phyloP scores from a whole-genome alignment of 177 flowering plant species.

The Vitis hybrid region DNA sequence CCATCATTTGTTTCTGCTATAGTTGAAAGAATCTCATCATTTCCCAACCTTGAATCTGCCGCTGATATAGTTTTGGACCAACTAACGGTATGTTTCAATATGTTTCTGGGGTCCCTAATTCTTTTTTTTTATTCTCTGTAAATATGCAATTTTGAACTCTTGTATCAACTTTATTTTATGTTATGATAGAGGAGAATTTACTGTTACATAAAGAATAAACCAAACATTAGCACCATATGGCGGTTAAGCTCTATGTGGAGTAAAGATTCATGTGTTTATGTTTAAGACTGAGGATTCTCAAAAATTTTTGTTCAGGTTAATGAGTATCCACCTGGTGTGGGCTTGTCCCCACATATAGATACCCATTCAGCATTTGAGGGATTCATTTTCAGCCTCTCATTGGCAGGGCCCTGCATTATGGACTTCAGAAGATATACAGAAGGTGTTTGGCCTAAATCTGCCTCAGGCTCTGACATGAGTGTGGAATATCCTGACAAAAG shows the following conservation, averaged over 20 bases:
- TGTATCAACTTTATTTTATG: not conserved
- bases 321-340: constrained; percentile 92
- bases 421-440: constrained; percentile 82
- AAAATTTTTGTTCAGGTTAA: constrained; percentile 63
- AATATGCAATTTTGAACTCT: not conserved
- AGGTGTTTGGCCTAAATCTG: constrained; percentile 44
- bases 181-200: not conserved
- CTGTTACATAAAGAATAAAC: not conserved
- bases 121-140: not conserved
- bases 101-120: not conserved
- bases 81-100: constrained; percentile 58
- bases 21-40: constrained; percentile 50
- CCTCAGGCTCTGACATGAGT: constrained; percentile 20
- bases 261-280: not conserved
- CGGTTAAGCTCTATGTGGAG: not conserved
- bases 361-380: constrained; percentile 98
- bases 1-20: constrained; percentile 70
- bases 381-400: constrained; percentile 85
- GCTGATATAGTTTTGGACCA: constrained; percentile 57
- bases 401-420: constrained; percentile 97
- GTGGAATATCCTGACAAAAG: constrained; percentile 29
- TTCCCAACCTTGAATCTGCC: constrained; percentile 31
- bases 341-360: constrained; percentile 93
- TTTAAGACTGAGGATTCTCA: not conserved
- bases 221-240: not conserved